These are phyloP conservation scores for Lycium barbarum DNA, from an alignment of 257 asterid genomes.

Conservation along the genomic window DNA sequence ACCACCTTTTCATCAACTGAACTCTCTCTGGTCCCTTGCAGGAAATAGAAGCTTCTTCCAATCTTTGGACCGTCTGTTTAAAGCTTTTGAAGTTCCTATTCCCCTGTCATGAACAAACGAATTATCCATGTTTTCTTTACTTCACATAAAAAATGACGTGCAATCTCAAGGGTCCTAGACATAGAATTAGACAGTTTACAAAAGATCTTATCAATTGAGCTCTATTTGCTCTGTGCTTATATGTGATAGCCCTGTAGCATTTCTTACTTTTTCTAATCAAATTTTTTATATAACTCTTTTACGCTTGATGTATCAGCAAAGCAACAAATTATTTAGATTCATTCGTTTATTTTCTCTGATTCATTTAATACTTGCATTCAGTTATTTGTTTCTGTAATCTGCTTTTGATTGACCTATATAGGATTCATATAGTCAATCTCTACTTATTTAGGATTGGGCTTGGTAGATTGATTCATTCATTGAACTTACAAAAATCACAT, in stretches of 20 bases:
- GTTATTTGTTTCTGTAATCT: neutral
- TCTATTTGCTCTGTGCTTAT: neutral
- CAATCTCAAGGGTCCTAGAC: slow-evolving; percentile 21
- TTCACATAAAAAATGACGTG: neutral
- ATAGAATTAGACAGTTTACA: slow-evolving; percentile 2
- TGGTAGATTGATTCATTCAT: neutral
- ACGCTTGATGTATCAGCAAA: slow-evolving; percentile 14
- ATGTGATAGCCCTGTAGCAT: neutral
- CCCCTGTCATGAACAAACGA: slow-evolving; percentile 50
- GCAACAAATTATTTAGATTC: neutral
- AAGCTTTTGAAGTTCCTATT: slow-evolving; percentile 74
- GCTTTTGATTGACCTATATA: neutral
- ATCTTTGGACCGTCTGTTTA: slow-evolving; percentile 91
- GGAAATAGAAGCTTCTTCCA: slow-evolving; percentile 94
- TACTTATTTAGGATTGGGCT: neutral
- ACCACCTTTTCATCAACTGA: slow-evolving; percentile 91
- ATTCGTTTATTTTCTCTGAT: neutral
- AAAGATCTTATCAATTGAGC: neutral
- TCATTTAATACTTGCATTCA: neutral
- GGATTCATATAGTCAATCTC: neutral
- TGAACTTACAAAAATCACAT: neutral
- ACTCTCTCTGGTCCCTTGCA: slow-evolving; percentile 91
- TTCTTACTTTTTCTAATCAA: neutral
- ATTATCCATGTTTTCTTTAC: neutral
- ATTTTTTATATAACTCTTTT: neutral